Base-by-base conservation (phyloP, 805 yeast species). In the Candida michaelii region DNA sequence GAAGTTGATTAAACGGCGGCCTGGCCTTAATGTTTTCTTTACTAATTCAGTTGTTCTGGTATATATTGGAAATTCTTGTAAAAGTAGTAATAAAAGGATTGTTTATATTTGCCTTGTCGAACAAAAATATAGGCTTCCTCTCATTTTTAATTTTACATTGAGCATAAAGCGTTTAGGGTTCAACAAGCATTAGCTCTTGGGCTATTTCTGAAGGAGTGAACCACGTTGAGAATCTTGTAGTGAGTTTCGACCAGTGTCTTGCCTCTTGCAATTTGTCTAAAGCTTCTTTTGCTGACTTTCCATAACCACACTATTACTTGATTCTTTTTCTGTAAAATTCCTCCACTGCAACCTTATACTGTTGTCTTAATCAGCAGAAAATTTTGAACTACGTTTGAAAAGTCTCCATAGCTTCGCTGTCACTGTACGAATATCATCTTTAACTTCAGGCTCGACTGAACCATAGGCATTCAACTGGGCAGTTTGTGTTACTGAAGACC, bases 391-490 rank as follows among this genome's bases (percentile, higher is more conserved):
- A 25, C 33, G 21, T 30, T 30, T 30, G 33, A 30, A 16, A 30
- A 15, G 19, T 30, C 19, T 30, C 33, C 33, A 30, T 30, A 30
- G 33, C 21, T 16, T 30, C 33, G 33, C 33, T 30, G 21, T 30
- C 21, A 11, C 21, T 30, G 21, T 30, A 30, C 33, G 33, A 30
- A 30, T 16, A 30, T n/a, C 29, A 25, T 25, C 29, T 25, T 25
- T 25, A 25, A 25, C 29, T 25, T 25, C 29, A 25, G 29, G 29
- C 29, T 11, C 29, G 29, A 25, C 29, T 25, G 29, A 25, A 25
- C 29, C 29, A 25, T 25, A 25, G 29, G 29, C 33, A 30, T 30
- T 30, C 33, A 30, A 30, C 33, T 30, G 33, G 33, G 33, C 33
- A 30, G 33, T 30, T 30, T 30, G 33, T 30, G 33, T 30, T 30